Percentiles rank a stretch among this genome's conserved stretches.
Conservation (phyloP, 768 basidiomycete genomes). For the Brasilioporus rufonigricans region DNA sequence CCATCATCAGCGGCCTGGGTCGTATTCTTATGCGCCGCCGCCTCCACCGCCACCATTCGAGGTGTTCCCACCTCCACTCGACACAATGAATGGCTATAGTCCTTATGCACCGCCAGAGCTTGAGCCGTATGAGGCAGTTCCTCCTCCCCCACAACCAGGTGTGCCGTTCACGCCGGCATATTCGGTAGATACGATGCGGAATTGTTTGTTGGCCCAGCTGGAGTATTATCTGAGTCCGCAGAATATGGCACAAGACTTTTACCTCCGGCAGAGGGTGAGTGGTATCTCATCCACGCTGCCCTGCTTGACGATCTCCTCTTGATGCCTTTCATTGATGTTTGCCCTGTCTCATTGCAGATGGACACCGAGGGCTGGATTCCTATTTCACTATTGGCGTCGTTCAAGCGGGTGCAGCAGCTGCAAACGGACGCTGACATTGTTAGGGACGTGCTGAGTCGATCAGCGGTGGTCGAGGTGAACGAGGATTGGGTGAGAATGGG, state of each 20-base stretch:
- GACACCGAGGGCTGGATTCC: conserved; percentile 86
- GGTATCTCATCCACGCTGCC: not conserved
- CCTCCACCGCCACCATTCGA: conserved; percentile 26
- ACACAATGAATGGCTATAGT: conserved; percentile 29
- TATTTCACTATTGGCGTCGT: conserved; percentile 77
- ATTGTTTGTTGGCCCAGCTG: conserved; percentile 74
- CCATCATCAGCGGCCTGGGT: conserved; percentile 34
- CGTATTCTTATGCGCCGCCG: conserved; percentile 30
- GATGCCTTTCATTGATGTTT: not conserved
- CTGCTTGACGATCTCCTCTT: not conserved
- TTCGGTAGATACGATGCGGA: conserved; percentile 63
- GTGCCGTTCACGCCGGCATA: conserved; percentile 49
- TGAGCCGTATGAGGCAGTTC: conserved; percentile 27
- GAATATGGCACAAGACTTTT: conserved; percentile 87
- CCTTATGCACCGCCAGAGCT: conserved; percentile 32
- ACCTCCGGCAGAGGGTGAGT: conserved; percentile 72
- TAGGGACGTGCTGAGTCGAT: conserved; percentile 64
- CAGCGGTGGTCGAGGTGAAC: conserved; percentile 68
- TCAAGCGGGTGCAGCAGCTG: conserved; percentile 75
- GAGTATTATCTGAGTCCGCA: conserved; percentile 93
- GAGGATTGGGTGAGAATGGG: conserved; percentile 67
- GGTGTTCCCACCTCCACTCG: conserved; percentile 23
- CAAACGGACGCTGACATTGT: conserved; percentile 62
- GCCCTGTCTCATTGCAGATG: conserved; percentile 56
- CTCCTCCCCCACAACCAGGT: conserved; percentile 19